Evolutionary conservation across 2,329 filamentous ascomycete species (phyloP).

Genomic region (Sclerotinia sclerotiorum): DNA sequence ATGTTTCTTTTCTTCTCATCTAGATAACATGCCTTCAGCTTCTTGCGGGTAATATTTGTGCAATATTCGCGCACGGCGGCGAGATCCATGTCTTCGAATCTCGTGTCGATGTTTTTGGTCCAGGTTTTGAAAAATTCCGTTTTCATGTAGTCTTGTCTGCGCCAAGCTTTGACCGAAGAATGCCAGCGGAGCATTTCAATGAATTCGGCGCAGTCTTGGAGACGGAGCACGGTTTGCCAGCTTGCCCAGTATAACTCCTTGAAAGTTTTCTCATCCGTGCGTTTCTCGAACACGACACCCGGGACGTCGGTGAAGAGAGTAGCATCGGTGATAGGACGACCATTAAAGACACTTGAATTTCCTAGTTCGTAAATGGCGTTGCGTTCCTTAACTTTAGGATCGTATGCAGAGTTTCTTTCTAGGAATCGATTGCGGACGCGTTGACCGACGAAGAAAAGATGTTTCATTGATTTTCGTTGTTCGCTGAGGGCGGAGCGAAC

Average conservation of each 20-base stretch:
- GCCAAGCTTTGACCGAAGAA: constrained; percentile 22
- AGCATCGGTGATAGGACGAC: constrained; percentile 22
- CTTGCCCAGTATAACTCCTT: constrained; percentile 22
- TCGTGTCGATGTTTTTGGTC: constrained; percentile 20
- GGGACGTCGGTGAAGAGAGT: constrained; percentile 20
- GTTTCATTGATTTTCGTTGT: constrained; percentile 23
- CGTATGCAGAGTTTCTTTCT: constrained; percentile 16
- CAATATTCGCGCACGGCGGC: constrained; percentile 20
- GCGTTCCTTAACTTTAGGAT: constrained; percentile 18
- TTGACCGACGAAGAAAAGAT: constrained; percentile 22
- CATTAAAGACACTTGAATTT: constrained; percentile 22
- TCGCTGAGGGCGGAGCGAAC: constrained; percentile 17
- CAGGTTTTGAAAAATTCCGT: constrained; percentile 21
- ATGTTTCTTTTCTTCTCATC: constrained; percentile 21
- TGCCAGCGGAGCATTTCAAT: constrained; percentile 24
- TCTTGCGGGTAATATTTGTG: constrained; percentile 19
- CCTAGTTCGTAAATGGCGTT: constrained; percentile 19
- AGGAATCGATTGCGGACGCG: constrained; percentile 23
- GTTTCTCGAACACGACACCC: constrained; percentile 20
- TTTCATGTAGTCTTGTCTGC: constrained; percentile 18
- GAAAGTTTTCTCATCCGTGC: constrained; percentile 21
- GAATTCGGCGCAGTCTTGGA: constrained; percentile 22
- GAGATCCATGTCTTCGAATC: constrained; percentile 22
- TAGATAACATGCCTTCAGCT: constrained; percentile 21
- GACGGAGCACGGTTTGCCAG: constrained; percentile 18